Evolutionary conservation across 2,329 filamentous ascomycete genomes (phyloP).

Genomic region (Verticillium albo-atrum): DNA sequence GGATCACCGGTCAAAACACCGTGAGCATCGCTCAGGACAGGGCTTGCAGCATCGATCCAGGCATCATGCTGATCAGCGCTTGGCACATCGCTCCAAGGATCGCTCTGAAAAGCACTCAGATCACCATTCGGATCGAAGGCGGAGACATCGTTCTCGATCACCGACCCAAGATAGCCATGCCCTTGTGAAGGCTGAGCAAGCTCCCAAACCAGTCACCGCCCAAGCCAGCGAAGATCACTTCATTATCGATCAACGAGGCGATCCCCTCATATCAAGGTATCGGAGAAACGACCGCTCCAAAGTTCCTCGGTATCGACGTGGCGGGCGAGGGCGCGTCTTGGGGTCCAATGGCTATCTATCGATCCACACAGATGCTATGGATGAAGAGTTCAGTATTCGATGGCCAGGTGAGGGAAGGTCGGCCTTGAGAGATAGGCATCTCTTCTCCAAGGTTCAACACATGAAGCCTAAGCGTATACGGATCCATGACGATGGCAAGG

Average conservation of each 20-base stretch:
- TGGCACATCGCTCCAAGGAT: not conserved
- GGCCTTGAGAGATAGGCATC: constrained; percentile 40
- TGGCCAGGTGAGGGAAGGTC: constrained; percentile 37
- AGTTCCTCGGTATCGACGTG: constrained; percentile 66
- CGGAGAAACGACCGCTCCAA: constrained; percentile 68
- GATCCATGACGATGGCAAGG: constrained; percentile 20
- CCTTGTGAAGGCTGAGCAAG: not conserved
- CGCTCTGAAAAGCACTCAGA: not conserved
- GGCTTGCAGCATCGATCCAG: not conserved
- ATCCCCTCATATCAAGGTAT: constrained; percentile 70
- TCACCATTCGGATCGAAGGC: not conserved
- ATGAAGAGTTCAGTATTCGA: constrained; percentile 49
- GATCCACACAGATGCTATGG: constrained; percentile 62
- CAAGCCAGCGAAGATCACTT: constrained; percentile 37
- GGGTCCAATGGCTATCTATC: constrained; percentile 56
- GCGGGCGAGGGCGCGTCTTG: constrained; percentile 65
- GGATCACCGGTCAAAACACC: constrained; percentile 4
- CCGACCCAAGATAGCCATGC: not conserved
- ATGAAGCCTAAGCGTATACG: constrained; percentile 34
- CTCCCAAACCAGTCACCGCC: constrained; percentile 17
- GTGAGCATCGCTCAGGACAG: not conserved
- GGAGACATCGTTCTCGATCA: not conserved
- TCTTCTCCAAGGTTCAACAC: constrained; percentile 37
- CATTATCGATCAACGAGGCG: constrained; percentile 69
- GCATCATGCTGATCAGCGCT: not conserved